Evolutionary conservation across 1,139 yeast genomes (phyloP), one percentile per base, ranked within the genome.

Genomic region (Yamadazyma aaseri): DNA sequence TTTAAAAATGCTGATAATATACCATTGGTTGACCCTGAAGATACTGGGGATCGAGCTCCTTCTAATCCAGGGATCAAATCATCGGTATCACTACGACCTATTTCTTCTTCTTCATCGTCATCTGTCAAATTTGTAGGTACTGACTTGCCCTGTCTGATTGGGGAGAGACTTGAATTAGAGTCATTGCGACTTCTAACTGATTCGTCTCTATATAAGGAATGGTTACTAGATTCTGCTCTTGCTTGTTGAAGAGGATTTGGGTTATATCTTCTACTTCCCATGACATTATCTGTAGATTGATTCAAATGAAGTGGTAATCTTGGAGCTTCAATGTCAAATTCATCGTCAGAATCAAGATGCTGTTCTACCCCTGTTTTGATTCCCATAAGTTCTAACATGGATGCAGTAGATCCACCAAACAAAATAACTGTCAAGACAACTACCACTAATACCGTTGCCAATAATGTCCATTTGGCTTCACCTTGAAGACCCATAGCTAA

Each of bases 361-460:
- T 86, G 96, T 50, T 83, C 92, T 20, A 86, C 73, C 0, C 98
- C 98, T 2, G 95, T 85, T 46, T 85, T 84, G 46, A 94, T 94
- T 31, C 95, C 95, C 47, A 92, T 68, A 41, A 92, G 86, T 55
- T 94, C 98, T 42, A 94, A 74, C 98, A 94, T 94, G 30, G 96
- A 86, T 1, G 98, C 97, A 0, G 97, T 92, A 1, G 98, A 94
- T 31, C 99, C 98, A 35, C 99, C 99, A 60, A 94, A 94, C 24
- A 94, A 75, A 41, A 94, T 90, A 20, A 94, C 98, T 0, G 99
- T 92, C 29, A 94, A 69, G 20, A 94, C 98, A 12, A 94, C 99
- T 17, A 92, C 97, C 10, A 94, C 97, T 34, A 94, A 66, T 1
- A 94, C 97, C 0, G 98, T 94, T 1, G 98, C 98, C 39, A 92